phyloP scores from a whole-genome alignment of 495 filamentous ascomycete species.

The Lasiosphaeris hirsuta region DNA sequence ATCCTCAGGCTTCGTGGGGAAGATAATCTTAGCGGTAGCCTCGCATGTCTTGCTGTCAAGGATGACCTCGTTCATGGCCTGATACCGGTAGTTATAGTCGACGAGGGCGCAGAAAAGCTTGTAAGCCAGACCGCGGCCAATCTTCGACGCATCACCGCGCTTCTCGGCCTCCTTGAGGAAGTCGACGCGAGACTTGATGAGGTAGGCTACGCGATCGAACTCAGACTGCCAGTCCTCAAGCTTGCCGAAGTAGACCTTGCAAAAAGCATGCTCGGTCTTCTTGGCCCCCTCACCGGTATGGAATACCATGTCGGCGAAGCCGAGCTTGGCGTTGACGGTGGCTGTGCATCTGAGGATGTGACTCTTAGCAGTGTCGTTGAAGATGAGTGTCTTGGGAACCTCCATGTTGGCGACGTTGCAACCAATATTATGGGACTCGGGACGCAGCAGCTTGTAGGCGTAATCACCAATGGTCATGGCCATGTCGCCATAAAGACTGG shows the following conservation, averaged over 20 bases:
- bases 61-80: conserved; percentile 73
- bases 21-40: conserved; percentile 65
- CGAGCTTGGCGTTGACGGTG: conserved; percentile 36
- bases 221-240: conserved; percentile 47
- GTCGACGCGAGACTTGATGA: conserved; percentile 53
- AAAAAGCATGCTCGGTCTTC: conserved; percentile 49
- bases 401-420: conserved; percentile 62
- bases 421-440: conserved; percentile 49
- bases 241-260: conserved; percentile 47
- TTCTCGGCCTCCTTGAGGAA: conserved; percentile 48
- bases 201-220: conserved; percentile 54
- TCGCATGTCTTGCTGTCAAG: conserved; percentile 69
- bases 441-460: conserved; percentile 56
- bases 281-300: conserved; percentile 41
- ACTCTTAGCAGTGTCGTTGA: conserved; percentile 49
- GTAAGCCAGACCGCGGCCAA: conserved; percentile 71
- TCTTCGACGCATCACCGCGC: conserved; percentile 52
- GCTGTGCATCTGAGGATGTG: conserved; percentile 47
- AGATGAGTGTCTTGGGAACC: conserved; percentile 69
- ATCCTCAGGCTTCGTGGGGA: conserved; percentile 55
- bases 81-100: conserved; percentile 64
- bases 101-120: conserved; percentile 70
- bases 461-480: conserved; percentile 71
- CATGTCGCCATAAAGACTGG: conserved; percentile 72
- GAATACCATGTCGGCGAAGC: conserved; percentile 39